Evolutionary conservation across 345 rosid genomes (phyloP).

Genomic region (Gossypium ekmanianum): DNA sequence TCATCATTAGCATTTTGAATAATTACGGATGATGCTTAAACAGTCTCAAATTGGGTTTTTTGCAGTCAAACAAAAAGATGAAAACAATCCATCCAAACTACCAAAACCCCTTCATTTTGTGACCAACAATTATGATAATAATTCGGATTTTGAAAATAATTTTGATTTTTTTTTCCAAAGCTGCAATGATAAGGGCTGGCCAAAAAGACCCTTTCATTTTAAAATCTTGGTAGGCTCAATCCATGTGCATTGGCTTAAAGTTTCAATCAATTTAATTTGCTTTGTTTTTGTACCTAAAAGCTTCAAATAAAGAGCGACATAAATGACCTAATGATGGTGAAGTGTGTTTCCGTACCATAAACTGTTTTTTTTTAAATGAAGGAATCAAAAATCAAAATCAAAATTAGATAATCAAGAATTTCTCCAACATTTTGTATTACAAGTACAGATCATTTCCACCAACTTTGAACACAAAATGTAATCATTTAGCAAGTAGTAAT

Average conservation of each 20-base stretch:
- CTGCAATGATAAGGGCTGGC: conserved; percentile 11
- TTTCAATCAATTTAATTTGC: neutral
- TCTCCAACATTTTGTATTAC: too few relatives aligned
- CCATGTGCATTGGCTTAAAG: conserved; percentile 15
- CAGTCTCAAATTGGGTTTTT: conserved; percentile 16
- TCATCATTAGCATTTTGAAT: conserved; percentile 25
- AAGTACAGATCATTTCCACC: too few relatives aligned
- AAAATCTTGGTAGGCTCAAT: conserved; percentile 15
- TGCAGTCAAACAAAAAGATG: conserved; percentile 23
- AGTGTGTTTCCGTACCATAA: conserved; percentile 4
- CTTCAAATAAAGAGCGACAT: neutral
- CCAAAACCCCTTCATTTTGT: neutral
- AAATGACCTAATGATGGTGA: neutral
- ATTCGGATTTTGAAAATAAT: too few relatives aligned
- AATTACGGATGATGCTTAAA: conserved; percentile 16
- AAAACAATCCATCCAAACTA: neutral
- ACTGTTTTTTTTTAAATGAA: neutral
- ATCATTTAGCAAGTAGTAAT: neutral
- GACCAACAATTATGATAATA: neutral
- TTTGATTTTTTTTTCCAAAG: neutral
- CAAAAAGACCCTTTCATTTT: neutral
- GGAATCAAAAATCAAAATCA: too few relatives aligned
- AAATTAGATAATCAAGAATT: too few relatives aligned
- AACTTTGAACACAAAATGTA: too few relatives aligned
- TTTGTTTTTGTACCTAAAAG: neutral